Evolutionary conservation across 208 protist species (phyloP).

Genomic region (Endotrypanum monterogeii): DNA sequence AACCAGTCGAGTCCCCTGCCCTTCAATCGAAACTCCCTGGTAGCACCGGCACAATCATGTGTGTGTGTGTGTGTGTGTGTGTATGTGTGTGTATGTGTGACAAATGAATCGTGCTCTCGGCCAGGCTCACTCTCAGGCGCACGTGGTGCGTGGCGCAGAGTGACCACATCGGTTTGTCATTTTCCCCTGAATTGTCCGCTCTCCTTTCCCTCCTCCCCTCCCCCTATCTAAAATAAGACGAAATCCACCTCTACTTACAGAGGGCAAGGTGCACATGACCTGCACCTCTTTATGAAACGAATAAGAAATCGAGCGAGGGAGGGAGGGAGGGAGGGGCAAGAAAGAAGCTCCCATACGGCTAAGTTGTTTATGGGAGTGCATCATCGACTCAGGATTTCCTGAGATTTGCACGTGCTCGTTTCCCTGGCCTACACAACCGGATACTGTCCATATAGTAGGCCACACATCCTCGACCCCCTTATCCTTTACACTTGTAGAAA

Average conservation of each 20-base stretch:
- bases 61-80: background rate
- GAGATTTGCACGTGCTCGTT: background rate
- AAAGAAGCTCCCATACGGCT: background rate
- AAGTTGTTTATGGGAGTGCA: background rate
- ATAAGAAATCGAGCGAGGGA: too few relatives aligned
- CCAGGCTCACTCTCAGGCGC: background rate
- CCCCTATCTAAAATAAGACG: background rate
- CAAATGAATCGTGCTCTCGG: too few relatives aligned
- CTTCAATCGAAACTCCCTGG: background rate
- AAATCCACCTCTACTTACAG: background rate
- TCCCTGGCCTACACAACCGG: background rate
- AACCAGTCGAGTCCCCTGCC: background rate
- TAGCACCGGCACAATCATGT: background rate
- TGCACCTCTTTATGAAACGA: background rate
- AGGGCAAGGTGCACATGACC: background rate
- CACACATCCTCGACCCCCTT: background rate
- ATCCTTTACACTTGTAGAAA: background rate
- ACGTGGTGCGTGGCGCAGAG: background rate
- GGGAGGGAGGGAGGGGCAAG: too few relatives aligned
- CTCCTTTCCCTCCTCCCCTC: too few relatives aligned
- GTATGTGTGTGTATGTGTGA: background rate
- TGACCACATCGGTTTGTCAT: background rate
- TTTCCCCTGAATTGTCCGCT: background rate
- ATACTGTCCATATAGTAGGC: background rate
- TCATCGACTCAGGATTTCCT: too few relatives aligned